phyloP scores from a whole-genome alignment of 805 yeast species.

The Saturnispora diversa region DNA sequence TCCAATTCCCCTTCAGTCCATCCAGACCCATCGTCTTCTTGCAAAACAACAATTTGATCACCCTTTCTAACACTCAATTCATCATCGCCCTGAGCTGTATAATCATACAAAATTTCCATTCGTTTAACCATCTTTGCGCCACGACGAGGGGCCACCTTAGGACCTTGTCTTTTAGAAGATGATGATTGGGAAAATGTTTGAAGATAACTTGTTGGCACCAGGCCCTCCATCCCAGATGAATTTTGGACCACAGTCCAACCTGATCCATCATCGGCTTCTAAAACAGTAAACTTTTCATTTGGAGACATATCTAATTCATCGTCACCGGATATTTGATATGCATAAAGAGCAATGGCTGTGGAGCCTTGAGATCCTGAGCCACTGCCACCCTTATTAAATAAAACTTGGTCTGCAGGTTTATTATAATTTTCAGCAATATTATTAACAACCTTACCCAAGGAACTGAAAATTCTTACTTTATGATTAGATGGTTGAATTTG shows the following conservation, averaged over 20 bases:
- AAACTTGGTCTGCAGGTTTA: slow-evolving; percentile 10
- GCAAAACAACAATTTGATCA: slow-evolving; percentile 60
- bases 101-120: slow-evolving; percentile 66
- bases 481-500: slow-evolving; percentile 16
- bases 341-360: slow-evolving; percentile 46
- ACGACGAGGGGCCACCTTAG: slow-evolving; percentile 64
- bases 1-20: slow-evolving; percentile 89
- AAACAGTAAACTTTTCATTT: slow-evolving; percentile 53
- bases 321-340: slow-evolving; percentile 57
- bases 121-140: slow-evolving; percentile 60
- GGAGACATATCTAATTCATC: slow-evolving; percentile 62
- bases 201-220: slow-evolving; percentile 80
- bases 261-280: slow-evolving; percentile 73
- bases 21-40: slow-evolving; percentile 72
- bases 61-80: slow-evolving; percentile 70
- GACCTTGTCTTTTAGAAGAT: slow-evolving; percentile 46
- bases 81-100: slow-evolving; percentile 68
- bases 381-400: background rate
- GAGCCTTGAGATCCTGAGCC: background rate
- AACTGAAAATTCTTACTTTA: slow-evolving; percentile 25
- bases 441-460: slow-evolving; percentile 17
- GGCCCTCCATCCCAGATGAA: slow-evolving; percentile 46
- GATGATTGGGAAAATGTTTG: slow-evolving; percentile 27
- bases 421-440: slow-evolving; percentile 13
- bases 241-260: slow-evolving; percentile 80